These are phyloP conservation scores for Ceratorhiza oryzae-sativae DNA, from an alignment of 1,284 basidiomycete species.

Conservation along the genomic window DNA sequence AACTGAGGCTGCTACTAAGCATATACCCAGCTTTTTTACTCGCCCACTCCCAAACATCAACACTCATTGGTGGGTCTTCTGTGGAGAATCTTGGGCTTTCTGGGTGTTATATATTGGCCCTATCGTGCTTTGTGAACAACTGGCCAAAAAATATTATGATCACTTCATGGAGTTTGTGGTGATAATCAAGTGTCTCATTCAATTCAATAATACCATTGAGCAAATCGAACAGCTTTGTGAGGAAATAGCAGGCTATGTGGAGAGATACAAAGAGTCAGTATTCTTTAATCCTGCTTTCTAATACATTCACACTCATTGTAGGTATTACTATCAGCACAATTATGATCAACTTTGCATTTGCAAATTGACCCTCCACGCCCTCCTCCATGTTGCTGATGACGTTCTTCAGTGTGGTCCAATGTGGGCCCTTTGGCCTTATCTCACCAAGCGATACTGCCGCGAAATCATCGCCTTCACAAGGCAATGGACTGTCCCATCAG, in stretches of 20 bases:
- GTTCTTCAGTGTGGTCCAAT: neutral
- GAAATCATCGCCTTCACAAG: neutral
- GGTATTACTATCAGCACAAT: neutral
- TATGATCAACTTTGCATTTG: slow-evolving; percentile 47
- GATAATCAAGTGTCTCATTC: slow-evolving; percentile 45
- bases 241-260: slow-evolving; percentile 1
- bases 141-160: slow-evolving; percentile 47
- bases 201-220: slow-evolving; percentile 43
- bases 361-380: slow-evolving; percentile 54
- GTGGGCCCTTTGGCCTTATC: neutral
- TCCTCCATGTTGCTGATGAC: too few species aligned
- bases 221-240: slow-evolving; percentile 45
- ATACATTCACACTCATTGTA: neutral
- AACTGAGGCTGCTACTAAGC: slow-evolving; percentile 45
- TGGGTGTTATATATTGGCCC: slow-evolving; percentile 51
- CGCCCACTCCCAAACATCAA: slow-evolving; percentile 47
- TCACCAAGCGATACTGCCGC: slow-evolving; percentile 16
- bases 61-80: slow-evolving; percentile 44
- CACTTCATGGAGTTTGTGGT: slow-evolving; percentile 46
- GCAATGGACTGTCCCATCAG: neutral
- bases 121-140: slow-evolving; percentile 46
- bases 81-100: slow-evolving; percentile 52
- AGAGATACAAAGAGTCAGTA: slow-evolving; percentile 16
- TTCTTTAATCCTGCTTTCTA: too few species aligned
- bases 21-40: slow-evolving; percentile 50